Evolutionary conservation across 495 filamentous ascomycete species (phyloP), one percentile per base, ranked within the genome.

Genomic region (Penicillium argentinense): DNA sequence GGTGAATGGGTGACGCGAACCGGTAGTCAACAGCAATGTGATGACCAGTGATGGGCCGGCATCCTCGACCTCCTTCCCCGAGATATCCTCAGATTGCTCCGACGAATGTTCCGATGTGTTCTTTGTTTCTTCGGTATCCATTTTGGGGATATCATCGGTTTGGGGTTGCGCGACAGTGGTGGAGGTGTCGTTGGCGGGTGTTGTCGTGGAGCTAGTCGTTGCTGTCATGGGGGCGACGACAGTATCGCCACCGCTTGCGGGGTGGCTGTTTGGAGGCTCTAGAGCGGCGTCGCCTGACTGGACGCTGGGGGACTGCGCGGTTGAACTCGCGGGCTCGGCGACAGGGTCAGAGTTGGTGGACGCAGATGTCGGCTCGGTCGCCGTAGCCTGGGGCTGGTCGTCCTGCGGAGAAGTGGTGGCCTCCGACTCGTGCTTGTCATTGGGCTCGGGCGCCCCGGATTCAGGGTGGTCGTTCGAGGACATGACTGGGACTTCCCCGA

Each of bases 1-100:
- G 43, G 83, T 87, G 64, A 89, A 93, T 3, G 89, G 88, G 66
- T 96, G 89, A 39, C 89, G 77, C 22, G 88, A 85, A 9, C 90
- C 89, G 13, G 82, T 89, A 0, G 83, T 87, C 33, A 95, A 79
- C 8, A 95, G 76, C 9, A 96, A 71, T 14, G 87, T 95, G 54
- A 96, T 84, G 26, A 66, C 52, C 42, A 79, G 51, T 17, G 68
- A 67, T 9, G 74, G 72, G 6, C 77, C 75, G 18, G 60, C 49
- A 40, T 72, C 63, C 59, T 76, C 64, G 14, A 60, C 57, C 51
- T 77, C 68, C 51, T 78, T 71, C 50, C 49, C 57, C 21, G 56
- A 51, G n/a, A 45, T 63, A 17, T 65, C 74, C 37, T 64, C 72
- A 16, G 62, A 77, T 54, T 26, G 74, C 51, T 61, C 66, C 19